Evolutionary conservation across 345 rosid genomes (phyloP).

Genomic region (Sapria himalayana): DNA sequence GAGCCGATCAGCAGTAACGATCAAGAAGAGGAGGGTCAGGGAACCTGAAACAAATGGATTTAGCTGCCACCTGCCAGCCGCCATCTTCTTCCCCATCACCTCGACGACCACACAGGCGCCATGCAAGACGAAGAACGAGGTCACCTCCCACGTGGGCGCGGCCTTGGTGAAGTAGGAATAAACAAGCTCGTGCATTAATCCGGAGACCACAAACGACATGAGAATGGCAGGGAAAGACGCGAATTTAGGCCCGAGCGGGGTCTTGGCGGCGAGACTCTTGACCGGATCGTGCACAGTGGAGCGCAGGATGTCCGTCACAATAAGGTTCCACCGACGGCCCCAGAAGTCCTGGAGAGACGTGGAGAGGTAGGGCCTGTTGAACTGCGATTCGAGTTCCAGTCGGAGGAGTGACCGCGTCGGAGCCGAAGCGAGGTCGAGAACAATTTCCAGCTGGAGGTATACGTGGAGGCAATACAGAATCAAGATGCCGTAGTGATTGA

Average conservation of each 20-base stretch:
- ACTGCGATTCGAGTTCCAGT: conserved; percentile 38
- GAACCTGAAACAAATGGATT: conserved; percentile 15
- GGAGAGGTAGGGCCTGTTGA: conserved; percentile 37
- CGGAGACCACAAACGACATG: conserved; percentile 34
- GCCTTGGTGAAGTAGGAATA: conserved; percentile 22
- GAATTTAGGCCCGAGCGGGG: conserved; percentile 12
- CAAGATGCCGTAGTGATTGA: conserved; percentile 15
- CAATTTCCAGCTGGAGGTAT: conserved; percentile 25
- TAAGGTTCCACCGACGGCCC: conserved; percentile 61
- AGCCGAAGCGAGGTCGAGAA: conserved; percentile 11
- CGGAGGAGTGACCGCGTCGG: conserved; percentile 25
- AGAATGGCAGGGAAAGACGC: conserved; percentile 17
- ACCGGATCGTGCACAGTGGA: conserved; percentile 30
- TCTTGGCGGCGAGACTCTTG: conserved; percentile 3
- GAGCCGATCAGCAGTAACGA: conserved; percentile 19
- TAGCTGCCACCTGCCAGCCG: conserved; percentile 12
- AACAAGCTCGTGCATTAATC: conserved; percentile 44
- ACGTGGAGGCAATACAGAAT: conserved; percentile 16
- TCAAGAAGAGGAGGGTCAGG: conserved; percentile 17
- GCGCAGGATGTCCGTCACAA: conserved; percentile 31
- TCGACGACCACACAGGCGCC: conserved; percentile 26
- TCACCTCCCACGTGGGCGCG: conserved; percentile 57
- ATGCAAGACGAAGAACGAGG: conserved; percentile 39
- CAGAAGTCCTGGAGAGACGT: conserved; percentile 73
- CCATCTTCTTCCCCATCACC: conserved; percentile 17